phyloP scores from a whole-genome alignment of 2,329 filamentous ascomycete species.

The Calycina herbarum region DNA sequence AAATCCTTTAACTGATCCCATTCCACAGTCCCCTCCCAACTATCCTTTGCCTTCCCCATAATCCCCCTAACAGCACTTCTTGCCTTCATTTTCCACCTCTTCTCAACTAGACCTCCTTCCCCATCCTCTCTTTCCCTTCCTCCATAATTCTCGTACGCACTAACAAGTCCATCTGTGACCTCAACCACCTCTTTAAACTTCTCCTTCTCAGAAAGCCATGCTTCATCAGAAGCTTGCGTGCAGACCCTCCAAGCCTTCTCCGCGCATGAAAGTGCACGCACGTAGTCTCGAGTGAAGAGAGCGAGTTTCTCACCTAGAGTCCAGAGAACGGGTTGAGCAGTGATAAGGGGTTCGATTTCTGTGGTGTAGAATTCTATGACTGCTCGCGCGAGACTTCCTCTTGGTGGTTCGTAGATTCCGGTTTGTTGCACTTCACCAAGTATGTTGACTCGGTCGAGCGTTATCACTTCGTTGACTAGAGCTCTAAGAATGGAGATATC shows the following conservation, averaged over 20 bases:
- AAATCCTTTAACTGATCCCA: constrained; percentile 63
- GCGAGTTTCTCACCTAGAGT: constrained; percentile 69
- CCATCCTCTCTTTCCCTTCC: constrained; percentile 57
- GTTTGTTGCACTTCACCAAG: constrained; percentile 15
- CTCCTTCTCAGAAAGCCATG: constrained; percentile 45
- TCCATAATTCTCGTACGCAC: constrained; percentile 79
- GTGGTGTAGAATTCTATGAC: constrained; percentile 74
- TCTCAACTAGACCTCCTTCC: constrained; percentile 62
- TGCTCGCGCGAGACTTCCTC: constrained; percentile 61
- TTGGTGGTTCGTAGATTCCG: constrained; percentile 45
- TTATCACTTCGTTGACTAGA: constrained; percentile 70
- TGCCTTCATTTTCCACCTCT: constrained; percentile 86
- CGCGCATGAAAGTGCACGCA: constrained; percentile 74
- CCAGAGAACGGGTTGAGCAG: constrained; percentile 75
- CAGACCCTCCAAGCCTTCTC: constrained; percentile 88
- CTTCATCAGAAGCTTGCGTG: constrained; percentile 42
- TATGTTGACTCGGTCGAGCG: constrained; percentile 39
- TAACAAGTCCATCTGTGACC: constrained; percentile 76
- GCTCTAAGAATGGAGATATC: constrained; percentile 72
- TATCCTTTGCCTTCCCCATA: constrained; percentile 76
- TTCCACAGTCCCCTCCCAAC: constrained; percentile 75
- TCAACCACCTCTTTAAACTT: constrained; percentile 58
- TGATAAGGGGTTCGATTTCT: constrained; percentile 79
- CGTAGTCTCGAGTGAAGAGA: constrained; percentile 69
- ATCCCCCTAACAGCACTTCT: constrained; percentile 81